Percentiles rank a stretch among this genome's conserved stretches.
Conservation (phyloP, 352 stramenopile genomes). For the Pythium angustatum region DNA sequence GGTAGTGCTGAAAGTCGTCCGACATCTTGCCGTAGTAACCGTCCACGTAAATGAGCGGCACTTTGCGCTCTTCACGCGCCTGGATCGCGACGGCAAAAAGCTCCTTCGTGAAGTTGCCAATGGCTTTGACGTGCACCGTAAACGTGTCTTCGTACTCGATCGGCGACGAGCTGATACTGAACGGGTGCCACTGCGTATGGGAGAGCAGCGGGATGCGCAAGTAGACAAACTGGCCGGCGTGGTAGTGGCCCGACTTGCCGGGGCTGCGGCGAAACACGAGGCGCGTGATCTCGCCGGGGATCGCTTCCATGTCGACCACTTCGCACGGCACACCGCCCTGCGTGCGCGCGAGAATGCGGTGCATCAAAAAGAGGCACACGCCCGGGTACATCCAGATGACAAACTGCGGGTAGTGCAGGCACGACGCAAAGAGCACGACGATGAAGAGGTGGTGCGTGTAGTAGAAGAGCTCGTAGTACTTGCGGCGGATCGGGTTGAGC, state of each 20-base stretch:
- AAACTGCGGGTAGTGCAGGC: constrained; percentile 77
- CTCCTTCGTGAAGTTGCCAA: constrained; percentile 78
- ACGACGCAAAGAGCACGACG: constrained; percentile 63
- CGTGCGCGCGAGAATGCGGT: constrained; percentile 70
- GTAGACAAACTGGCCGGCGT: constrained; percentile 82
- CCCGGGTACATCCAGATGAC: constrained; percentile 86
- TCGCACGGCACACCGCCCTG: constrained; percentile 74
- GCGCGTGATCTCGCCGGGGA: constrained; percentile 81
- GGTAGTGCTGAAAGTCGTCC: constrained; percentile 82
- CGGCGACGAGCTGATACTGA: constrained; percentile 84
- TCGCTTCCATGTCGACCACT: constrained; percentile 80
- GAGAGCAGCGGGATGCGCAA: constrained; percentile 73
- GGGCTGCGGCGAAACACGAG: constrained; percentile 75
- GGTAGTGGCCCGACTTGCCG: constrained; percentile 76
- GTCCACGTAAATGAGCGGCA: constrained; percentile 82
- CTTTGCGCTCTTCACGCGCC: constrained; percentile 71
- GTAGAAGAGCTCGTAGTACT: constrained; percentile 87
- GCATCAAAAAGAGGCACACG: constrained; percentile 80
- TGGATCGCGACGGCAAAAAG: constrained; percentile 77
- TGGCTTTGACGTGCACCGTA: constrained; percentile 78
- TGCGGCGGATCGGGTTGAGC: constrained; percentile 65
- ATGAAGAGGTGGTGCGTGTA: constrained; percentile 89
- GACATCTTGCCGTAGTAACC: constrained; percentile 87
- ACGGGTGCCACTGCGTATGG: constrained; percentile 79
- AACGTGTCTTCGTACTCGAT: constrained; percentile 86